phyloP scores from a whole-genome alignment of 2,329 filamentous ascomycete species.

The Botrytis fragariae region DNA sequence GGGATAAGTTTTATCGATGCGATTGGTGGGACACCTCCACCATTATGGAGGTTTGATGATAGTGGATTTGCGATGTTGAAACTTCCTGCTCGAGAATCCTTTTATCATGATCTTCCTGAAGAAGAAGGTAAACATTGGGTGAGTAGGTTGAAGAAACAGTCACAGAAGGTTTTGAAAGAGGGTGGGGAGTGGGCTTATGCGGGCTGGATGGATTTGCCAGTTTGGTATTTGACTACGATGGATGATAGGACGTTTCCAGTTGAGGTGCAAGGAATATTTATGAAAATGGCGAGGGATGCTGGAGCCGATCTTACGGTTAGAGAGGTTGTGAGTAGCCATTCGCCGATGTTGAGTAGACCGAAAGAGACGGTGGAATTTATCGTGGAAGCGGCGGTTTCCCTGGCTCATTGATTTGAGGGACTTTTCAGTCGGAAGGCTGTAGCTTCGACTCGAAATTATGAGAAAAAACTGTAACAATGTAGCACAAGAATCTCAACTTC shows the following conservation, averaged over 20 bases:
- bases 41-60: constrained; percentile 40
- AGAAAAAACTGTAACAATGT: not conserved
- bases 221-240: constrained; percentile 42
- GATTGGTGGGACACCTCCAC: constrained; percentile 41
- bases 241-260: constrained; percentile 43
- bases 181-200: constrained; percentile 38
- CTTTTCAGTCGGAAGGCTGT: not conserved
- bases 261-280: constrained; percentile 39
- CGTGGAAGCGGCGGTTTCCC: constrained; percentile 39
- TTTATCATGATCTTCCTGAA: constrained; percentile 46
- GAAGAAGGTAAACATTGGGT: constrained; percentile 44
- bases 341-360: constrained; percentile 45
- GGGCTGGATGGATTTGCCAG: constrained; percentile 35
- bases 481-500: not conserved
- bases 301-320: constrained; percentile 38
- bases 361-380: constrained; percentile 41
- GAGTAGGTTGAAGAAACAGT: constrained; percentile 41
- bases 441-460: too few relatives aligned
- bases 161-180: constrained; percentile 43
- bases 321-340: constrained; percentile 44
- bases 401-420: constrained; percentile 22
- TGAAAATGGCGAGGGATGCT: constrained; percentile 41
- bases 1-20: constrained; percentile 42
- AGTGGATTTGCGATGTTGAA: constrained; percentile 43
- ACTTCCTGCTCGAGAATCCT: constrained; percentile 39